A percentile compares a stretch with the other conserved stretches of the same genome.
phyloP scores from a whole-genome alignment of 352 stramenopile species.

The Phytophthora hibernalis region DNA sequence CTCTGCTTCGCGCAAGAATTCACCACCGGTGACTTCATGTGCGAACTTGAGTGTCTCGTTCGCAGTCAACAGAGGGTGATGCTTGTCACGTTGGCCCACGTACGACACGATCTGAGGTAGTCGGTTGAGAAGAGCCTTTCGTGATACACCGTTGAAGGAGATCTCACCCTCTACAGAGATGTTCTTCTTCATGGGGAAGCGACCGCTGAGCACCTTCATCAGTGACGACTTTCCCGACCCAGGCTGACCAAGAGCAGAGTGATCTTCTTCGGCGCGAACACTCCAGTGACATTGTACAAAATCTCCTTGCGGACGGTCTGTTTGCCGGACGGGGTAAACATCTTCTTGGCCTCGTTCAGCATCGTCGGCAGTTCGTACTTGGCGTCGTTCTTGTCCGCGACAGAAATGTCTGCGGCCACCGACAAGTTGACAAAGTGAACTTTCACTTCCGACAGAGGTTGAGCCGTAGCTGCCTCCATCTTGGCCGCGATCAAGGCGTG shows the following conservation, averaged over 20 bases:
- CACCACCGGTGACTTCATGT: slow-evolving; percentile 15
- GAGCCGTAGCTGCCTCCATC: slow-evolving; percentile 31
- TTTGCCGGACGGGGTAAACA: slow-evolving; percentile 26
- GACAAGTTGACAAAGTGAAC: slow-evolving; percentile 36
- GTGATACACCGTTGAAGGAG: slow-evolving; percentile 15
- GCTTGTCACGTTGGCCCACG: slow-evolving; percentile 28
- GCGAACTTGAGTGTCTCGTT: slow-evolving; percentile 28
- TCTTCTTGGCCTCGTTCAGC: slow-evolving; percentile 32
- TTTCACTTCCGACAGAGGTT: slow-evolving; percentile 36
- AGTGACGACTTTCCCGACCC: slow-evolving; percentile 25
- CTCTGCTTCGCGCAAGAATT: slow-evolving; percentile 29
- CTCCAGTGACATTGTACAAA: slow-evolving; percentile 30
- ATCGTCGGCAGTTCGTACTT: slow-evolving; percentile 46
- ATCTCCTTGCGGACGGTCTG: slow-evolving; percentile 38
- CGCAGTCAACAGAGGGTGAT: slow-evolving; percentile 29
- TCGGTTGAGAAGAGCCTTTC: slow-evolving; percentile 6
- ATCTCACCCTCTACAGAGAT: slow-evolving; percentile 27
- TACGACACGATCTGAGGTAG: slow-evolving; percentile 30
- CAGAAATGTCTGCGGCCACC: slow-evolving; percentile 22
- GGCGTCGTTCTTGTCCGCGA: slow-evolving; percentile 26
- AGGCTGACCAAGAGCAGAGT: slow-evolving; percentile 25
- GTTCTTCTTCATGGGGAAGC: slow-evolving; percentile 40
- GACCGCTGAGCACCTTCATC: slow-evolving; percentile 23
- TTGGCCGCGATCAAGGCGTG: slow-evolving; percentile 34
- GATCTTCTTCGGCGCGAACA: slow-evolving; percentile 22